Percentiles rank a stretch among this genome's conserved stretches.
Conservation (phyloP, 2,329 filamentous ascomycete genomes). For the Truncatella angustata region DNA sequence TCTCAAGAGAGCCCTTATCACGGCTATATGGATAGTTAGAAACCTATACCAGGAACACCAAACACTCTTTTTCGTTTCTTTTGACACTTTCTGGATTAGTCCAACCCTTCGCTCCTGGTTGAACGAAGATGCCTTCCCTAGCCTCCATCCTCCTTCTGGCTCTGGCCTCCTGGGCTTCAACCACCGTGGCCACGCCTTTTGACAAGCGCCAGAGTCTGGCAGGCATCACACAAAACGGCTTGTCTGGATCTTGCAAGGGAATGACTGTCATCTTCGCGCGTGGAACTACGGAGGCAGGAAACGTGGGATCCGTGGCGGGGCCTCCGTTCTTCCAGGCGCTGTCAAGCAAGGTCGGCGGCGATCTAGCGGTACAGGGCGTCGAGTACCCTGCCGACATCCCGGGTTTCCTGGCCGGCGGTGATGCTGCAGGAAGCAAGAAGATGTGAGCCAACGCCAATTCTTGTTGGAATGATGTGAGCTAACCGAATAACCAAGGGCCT, state of each 20-base stretch:
- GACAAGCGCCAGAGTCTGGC: slow-evolving; percentile 9
- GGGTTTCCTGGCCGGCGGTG: slow-evolving; percentile 46
- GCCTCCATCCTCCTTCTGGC: not conserved
- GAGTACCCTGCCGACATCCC: slow-evolving; percentile 45
- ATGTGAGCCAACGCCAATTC: slow-evolving; percentile 28
- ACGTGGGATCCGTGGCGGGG: slow-evolving; percentile 48
- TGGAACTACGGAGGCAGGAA: slow-evolving; percentile 51
- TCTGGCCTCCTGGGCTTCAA: slow-evolving; percentile 1
- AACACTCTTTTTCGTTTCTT: too few species aligned
- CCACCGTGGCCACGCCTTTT: slow-evolving; percentile 1
- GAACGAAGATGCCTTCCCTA: slow-evolving; percentile 1
- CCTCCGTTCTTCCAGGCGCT: slow-evolving; percentile 50
- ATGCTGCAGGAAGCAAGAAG: slow-evolving; percentile 37
- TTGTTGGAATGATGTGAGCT: not conserved
- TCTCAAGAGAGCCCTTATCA: not conserved
- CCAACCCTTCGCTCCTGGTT: too few species aligned
- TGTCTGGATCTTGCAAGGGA: slow-evolving; percentile 32
- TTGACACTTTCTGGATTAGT: not conserved
- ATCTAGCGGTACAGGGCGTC: slow-evolving; percentile 52
- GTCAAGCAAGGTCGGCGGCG: slow-evolving; percentile 35
- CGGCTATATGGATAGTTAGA: not conserved
- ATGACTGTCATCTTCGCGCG: slow-evolving; percentile 57
- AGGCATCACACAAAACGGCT: slow-evolving; percentile 8
- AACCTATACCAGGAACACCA: not conserved
- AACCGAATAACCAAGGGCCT: slow-evolving; percentile 16